A percentile compares a stretch with the other conserved stretches of the same genome.
Conservation (phyloP, 108 stramenopile species). For the Poteriospumella lacustris region DNA sequence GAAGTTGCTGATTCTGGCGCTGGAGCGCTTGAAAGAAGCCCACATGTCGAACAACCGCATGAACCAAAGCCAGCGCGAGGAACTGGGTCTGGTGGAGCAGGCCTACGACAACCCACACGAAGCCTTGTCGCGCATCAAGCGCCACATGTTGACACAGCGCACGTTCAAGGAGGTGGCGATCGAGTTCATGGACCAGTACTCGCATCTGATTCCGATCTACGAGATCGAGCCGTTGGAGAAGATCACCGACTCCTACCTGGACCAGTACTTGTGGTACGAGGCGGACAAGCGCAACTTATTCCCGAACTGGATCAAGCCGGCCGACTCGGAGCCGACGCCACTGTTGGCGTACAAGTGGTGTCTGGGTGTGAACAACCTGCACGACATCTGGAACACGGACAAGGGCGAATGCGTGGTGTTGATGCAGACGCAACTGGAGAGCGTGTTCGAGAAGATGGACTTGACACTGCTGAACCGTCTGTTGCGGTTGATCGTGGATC, state of each 20-base stretch:
- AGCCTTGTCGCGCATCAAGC: conserved; percentile 93
- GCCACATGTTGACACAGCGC: conserved; percentile 92
- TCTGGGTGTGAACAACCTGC: conserved; percentile 94
- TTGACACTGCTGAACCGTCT: conserved; percentile 91
- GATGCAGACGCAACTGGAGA: conserved; percentile 91
- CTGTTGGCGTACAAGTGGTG: conserved; percentile 99
- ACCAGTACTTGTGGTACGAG: conserved; percentile 99
- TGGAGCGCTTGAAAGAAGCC: conserved; percentile 96
- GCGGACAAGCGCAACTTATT: conserved; percentile 87
- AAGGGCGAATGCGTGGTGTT: conserved; percentile 91
- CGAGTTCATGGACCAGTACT: conserved; percentile 98
- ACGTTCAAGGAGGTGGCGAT: conserved; percentile 99
- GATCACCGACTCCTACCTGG: conserved; percentile 98
- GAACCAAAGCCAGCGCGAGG: conserved; percentile 90
- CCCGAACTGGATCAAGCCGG: conserved; percentile 93
- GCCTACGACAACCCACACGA: conserved; percentile 99
- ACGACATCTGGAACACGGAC: conserved; percentile 89
- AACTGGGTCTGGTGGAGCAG: conserved; percentile 91
- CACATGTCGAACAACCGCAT: conserved; percentile 83
- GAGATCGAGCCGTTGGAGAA: conserved; percentile 95
- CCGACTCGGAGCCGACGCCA: conserved; percentile 97
- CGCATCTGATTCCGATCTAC: conserved; percentile 92
- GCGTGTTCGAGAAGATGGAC: conserved; percentile 97
- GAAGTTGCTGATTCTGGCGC: conserved; percentile 95
- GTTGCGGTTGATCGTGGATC: conserved; percentile 93